phyloP scores from a whole-genome alignment of 2,329 filamentous ascomycete species.

The Exophiala spinifera region DNA sequence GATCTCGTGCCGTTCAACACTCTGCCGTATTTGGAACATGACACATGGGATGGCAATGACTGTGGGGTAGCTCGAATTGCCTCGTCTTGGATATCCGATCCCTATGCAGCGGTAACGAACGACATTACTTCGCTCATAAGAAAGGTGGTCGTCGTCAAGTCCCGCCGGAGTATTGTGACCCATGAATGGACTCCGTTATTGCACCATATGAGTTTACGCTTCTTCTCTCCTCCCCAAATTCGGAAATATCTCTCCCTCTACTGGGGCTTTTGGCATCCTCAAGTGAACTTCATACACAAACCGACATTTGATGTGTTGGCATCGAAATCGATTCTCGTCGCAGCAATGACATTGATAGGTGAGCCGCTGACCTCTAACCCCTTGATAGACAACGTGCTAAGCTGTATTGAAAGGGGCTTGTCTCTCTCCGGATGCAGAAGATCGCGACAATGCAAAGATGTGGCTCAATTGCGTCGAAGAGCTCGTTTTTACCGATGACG shows the following conservation, averaged over 20 bases:
- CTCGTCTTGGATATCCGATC: not conserved
- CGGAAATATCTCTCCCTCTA: slow-evolving; percentile 35
- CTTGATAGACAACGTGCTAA: not conserved
- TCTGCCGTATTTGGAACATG: no score
- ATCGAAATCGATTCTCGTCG: slow-evolving; percentile 33
- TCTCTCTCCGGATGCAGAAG: not conserved
- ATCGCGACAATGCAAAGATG: slow-evolving; percentile 29
- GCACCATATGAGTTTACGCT: not conserved
- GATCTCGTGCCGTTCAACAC: not conserved
- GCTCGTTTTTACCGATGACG: slow-evolving; percentile 39
- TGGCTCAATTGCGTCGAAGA: slow-evolving; percentile 41
- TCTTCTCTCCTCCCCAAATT: slow-evolving; percentile 27
- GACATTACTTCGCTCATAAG: not conserved
- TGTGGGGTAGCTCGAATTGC: not conserved
- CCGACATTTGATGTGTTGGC: slow-evolving; percentile 36
- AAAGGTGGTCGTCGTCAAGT: not conserved
- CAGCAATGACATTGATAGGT: not conserved
- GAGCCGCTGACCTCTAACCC: not conserved
- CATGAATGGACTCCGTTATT: not conserved
- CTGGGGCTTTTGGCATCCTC: slow-evolving; percentile 40
- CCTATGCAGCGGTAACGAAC: not conserved
- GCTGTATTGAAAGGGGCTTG: not conserved
- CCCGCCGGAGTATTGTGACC: not conserved
- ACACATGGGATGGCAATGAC: not conserved
- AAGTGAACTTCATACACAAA: slow-evolving; percentile 37